phyloP scores from a whole-genome alignment of 2,329 filamentous ascomycete species.

The Cercospora sojina region DNA sequence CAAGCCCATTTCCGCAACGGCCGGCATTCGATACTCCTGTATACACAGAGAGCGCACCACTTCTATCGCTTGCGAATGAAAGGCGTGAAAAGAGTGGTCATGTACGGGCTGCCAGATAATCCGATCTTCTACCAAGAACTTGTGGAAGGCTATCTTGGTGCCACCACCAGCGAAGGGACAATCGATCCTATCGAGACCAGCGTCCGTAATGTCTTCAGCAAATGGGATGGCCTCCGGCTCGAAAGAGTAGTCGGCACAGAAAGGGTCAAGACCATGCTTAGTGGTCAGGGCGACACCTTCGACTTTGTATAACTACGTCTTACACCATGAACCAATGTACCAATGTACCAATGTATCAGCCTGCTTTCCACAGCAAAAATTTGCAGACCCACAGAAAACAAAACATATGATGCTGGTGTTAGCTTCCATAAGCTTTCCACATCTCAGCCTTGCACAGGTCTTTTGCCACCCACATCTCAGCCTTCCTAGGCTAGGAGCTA shows the following conservation, averaged over 20 bases:
- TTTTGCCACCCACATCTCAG: background rate
- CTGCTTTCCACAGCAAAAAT: background rate
- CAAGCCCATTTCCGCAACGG: conserved; percentile 84
- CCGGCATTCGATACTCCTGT: conserved; percentile 78
- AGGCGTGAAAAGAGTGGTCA: conserved; percentile 79
- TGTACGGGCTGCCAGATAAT: conserved; percentile 90
- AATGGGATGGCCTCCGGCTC: conserved; percentile 83
- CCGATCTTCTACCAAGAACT: conserved; percentile 77
- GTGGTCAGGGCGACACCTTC: conserved; percentile 73
- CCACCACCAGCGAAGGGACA: conserved; percentile 56
- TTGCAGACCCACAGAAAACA: background rate
- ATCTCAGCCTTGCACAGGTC: background rate
- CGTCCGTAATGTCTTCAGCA: conserved; percentile 69
- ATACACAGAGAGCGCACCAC: conserved; percentile 95
- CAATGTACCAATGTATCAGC: background rate
- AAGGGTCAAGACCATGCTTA: conserved; percentile 80
- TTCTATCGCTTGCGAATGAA: conserved; percentile 83
- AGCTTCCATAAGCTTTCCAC: background rate
- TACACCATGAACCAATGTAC: background rate
- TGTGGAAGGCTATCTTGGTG: conserved; percentile 63
- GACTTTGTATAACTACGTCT: conserved; percentile 70
- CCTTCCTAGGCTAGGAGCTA: background rate
- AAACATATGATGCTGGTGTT: background rate
- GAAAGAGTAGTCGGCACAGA: conserved; percentile 83
- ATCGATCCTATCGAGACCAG: conserved; percentile 52